phyloP scores from a whole-genome alignment of 73 alveolate species.

The Paramecium sexaurelia region DNA sequence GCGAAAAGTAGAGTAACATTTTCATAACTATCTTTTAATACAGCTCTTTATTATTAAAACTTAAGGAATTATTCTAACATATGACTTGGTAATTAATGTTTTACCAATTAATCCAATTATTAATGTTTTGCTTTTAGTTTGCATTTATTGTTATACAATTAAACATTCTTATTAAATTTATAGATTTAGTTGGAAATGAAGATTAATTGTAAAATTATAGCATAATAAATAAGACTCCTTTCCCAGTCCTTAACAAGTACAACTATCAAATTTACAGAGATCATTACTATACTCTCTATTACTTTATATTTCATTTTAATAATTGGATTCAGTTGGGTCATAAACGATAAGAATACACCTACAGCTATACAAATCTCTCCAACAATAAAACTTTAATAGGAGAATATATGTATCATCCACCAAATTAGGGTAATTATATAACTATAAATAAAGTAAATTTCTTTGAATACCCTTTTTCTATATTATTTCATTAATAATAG shows the following conservation, averaged over 20 bases:
- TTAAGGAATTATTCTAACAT: background rate
- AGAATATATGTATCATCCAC: background rate
- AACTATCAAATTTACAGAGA: background rate
- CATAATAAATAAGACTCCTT: background rate
- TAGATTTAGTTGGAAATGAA: background rate
- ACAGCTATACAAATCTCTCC: background rate
- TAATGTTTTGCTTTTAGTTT: background rate
- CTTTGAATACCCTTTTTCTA: background rate
- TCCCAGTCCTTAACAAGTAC: background rate
- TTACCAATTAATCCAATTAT: background rate
- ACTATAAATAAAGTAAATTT: background rate
- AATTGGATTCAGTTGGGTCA: background rate
- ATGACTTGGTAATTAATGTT: constrained; percentile 11
- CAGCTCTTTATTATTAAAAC: constrained; percentile 57
- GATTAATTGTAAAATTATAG: background rate
- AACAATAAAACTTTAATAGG: background rate
- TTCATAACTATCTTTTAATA: constrained; percentile 30
- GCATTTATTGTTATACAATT: background rate
- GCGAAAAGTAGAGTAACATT: constrained; percentile 55
- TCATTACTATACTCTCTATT: background rate
- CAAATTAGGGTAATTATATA: background rate
- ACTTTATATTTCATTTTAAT: background rate
- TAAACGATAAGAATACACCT: background rate
- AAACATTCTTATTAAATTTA: background rate
- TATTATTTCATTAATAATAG: background rate